Evolutionary conservation across 495 filamentous ascomycete genomes (phyloP), one percentile per base, ranked within the genome.

Genomic region (Pseudoneurospora amorphoporcata): DNA sequence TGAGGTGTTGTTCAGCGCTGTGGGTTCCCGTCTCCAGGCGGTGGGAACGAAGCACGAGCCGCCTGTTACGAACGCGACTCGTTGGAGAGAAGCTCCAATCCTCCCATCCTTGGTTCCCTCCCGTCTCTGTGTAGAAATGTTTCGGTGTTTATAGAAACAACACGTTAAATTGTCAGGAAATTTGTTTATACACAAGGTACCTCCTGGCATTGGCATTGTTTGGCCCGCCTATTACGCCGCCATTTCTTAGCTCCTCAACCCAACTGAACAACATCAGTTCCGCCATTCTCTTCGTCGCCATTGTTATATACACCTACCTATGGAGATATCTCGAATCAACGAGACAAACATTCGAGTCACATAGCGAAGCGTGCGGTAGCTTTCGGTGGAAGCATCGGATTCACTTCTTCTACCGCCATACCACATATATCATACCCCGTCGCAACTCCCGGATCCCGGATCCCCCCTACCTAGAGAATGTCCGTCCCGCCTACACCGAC

Each of bases 401-500:
- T 32, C 23, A 61, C 23, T 32, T 61, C 47, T 58, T 61, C 29
- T 61, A 14, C 53, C 47, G 10, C 47, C 47, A 61, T 61, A 35
- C 12, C 29, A 12, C 53, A 29, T 29, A 29, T 10, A 35, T 65
- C 12, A 41, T 41, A 58, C 23, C 19, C 19, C 12, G 47, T 58
- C 29, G 29, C 29, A 65, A 16, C 53, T 65, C 29, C 35, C 35
- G 35, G 35, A 37, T 37, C 5, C 29, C 23, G 19, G 19, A 61
- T 61, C 23, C 23, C 19, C 12, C 12, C 53, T 17, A 14, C 70
- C 35, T 38, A 73, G 39, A 70, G 72, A 72, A 75, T 76, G 77
- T 76, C 77, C n/a, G 71, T 47, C 41, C 79, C 81, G 9, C 68
- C 72, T 41, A 78, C 79, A 37, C 79, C 79, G 14, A 77, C 73